A percentile compares a stretch with the other conserved stretches of the same genome.
These are phyloP conservation scores for Cyclotella choctawhatcheeana DNA, from an alignment of 108 stramenopile genomes.

Conservation along the genomic window DNA sequence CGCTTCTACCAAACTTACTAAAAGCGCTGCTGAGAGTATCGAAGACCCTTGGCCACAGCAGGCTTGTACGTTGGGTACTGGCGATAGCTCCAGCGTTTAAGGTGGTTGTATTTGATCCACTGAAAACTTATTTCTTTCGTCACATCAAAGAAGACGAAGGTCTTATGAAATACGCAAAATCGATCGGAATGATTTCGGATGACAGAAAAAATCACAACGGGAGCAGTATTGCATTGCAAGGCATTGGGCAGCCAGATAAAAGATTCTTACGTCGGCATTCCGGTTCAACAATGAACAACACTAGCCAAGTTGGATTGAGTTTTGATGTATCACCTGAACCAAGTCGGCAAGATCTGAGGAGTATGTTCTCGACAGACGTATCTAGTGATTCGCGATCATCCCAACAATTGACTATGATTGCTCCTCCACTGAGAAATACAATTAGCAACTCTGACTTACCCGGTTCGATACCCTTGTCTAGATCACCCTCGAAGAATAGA, in stretches of 20 bases:
- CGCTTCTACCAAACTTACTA: constrained; percentile 53
- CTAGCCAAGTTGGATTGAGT: constrained; percentile 41
- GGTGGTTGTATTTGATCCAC: constrained; percentile 52
- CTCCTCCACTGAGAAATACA: neutral
- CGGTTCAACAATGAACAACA: constrained; percentile 14
- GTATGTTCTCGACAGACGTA: constrained; percentile 14
- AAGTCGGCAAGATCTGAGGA: constrained; percentile 19
- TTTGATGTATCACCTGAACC: constrained; percentile 20
- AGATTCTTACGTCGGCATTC: constrained; percentile 8
- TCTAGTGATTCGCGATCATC: neutral
- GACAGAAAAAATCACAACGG: constrained; percentile 30
- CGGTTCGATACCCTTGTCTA: neutral
- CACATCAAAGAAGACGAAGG: constrained; percentile 56
- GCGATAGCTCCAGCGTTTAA: constrained; percentile 58
- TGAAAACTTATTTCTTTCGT: constrained; percentile 57
- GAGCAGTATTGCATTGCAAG: neutral
- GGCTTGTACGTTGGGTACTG: constrained; percentile 62
- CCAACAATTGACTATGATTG: neutral
- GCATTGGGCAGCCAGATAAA: neutral
- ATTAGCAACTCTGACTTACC: neutral
- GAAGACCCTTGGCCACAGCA: constrained; percentile 52
- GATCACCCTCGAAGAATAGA: constrained; percentile 13
- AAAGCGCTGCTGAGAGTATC: constrained; percentile 17
- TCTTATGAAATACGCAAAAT: constrained; percentile 51
- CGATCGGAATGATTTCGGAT: constrained; percentile 43